Base-by-base conservation (phyloP, 202 grass and related monocot species). In the Setaria viridis region DNA sequence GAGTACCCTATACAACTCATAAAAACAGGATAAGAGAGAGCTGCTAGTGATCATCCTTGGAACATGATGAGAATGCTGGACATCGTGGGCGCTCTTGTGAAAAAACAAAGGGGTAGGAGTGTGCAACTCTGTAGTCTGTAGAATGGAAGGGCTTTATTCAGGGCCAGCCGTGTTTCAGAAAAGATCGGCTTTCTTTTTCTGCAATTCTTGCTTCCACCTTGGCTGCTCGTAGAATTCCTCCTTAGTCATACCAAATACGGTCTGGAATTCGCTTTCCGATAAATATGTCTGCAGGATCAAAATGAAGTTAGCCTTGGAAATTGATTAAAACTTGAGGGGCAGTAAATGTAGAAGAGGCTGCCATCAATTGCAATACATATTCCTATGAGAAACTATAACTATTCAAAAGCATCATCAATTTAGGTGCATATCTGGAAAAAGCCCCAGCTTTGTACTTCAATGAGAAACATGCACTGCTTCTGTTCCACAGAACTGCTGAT, bases 181-280 rank as follows among this genome's bases (percentile, higher is more conserved):
- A 80, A 98, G 93, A 82, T 98, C 93, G 9, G 80, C 70, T 85
- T 98, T 94, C 78, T 77, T 94, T 88, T 98, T 98, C 91, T 89
- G 89, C 78, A 87, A 53, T 58, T 98, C 93, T 90, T 92, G 91
- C 88, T 98, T 98, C 95, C 95, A 98, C 62, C 91, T 87, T 80
- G 95, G 95, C 74, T 94, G 84, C 34, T 77, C 62, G 51, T 94
- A 85, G 76, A 98, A 98, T 72, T 89, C 82, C 49, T 95, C 91
- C 70, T 85, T 95, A 11, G 84, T 65, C 84, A 94, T 88, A 60
- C 91, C 86, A 72, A 98, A 85, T 12, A 92, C 82, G 11, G 84
- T 89, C 67, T 95, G 79, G 83, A 98, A 98, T 86, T 98, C 95
- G 1, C 55, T 60, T 35, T 94, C 90, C 2, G 91, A 92, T 57